Conservation (phyloP, 73 alveolate genomes). For the Paramecium primaurelia region DNA sequence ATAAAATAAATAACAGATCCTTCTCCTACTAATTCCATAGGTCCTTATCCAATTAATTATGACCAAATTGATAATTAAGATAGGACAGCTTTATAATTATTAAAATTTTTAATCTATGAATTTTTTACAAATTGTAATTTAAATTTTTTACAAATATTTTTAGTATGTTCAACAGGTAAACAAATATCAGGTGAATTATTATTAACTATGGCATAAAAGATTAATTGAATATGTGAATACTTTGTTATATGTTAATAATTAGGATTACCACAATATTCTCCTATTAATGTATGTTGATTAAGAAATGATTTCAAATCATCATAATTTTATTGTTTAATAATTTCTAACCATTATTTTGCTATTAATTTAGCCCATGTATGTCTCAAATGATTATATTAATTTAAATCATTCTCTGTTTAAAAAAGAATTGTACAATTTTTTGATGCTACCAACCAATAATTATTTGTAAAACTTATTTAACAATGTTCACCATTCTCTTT, state of each 20-base stretch:
- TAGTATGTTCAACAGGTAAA: constrained; percentile 77
- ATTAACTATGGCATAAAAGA: constrained; percentile 88
- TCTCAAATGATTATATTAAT: constrained; percentile 63
- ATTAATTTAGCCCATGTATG: constrained; percentile 83
- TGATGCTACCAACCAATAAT: constrained; percentile 87
- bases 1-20: constrained; percentile 90
- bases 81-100: constrained; percentile 66
- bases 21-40: constrained; percentile 88
- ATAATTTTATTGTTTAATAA: constrained; percentile 66
- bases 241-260: constrained; percentile 86
- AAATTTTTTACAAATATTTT: constrained; percentile 70
- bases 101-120: constrained; percentile 62
- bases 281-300: constrained; percentile 83
- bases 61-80: constrained; percentile 64
- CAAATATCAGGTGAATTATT: constrained; percentile 77
- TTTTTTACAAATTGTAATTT: constrained; percentile 74
- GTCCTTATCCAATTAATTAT: constrained; percentile 71
- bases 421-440: constrained; percentile 89
- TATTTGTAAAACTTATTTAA: constrained; percentile 78
- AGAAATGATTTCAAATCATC: constrained; percentile 74
- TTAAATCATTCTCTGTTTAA: constrained; percentile 63
- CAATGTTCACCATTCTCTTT: constrained; percentile 98
- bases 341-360: constrained; percentile 90
- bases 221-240: constrained; percentile 76
- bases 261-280: constrained; percentile 95